These are phyloP conservation scores for Mycogone perniciosa DNA, from an alignment of 2,329 filamentous ascomycete species.

Conservation along the genomic window DNA sequence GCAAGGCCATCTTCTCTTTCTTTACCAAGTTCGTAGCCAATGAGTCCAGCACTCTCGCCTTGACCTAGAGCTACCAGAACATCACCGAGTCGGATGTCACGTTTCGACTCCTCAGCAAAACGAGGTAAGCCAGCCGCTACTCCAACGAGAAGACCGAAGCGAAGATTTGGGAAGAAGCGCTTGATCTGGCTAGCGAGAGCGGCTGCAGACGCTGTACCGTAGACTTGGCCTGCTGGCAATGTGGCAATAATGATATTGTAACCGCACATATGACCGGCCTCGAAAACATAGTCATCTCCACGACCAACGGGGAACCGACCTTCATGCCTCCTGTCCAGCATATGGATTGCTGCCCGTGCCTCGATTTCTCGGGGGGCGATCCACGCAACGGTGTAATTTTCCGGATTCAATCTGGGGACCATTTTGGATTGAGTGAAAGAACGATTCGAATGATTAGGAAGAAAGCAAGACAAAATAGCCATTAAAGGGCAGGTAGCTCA, in stretches of 20 bases:
- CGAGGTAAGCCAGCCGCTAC: conserved; percentile 32
- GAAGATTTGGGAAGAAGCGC: conserved; percentile 30
- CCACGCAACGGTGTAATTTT: conserved; percentile 29
- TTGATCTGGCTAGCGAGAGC: conserved; percentile 30
- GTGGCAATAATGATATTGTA: conserved; percentile 33
- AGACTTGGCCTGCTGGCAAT: conserved; percentile 27
- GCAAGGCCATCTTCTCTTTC: conserved; percentile 24
- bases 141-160: conserved; percentile 33
- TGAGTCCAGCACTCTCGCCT: conserved; percentile 20
- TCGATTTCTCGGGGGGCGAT: conserved; percentile 33
- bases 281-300: conserved; percentile 32
- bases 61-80: conserved; percentile 26
- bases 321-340: conserved; percentile 28
- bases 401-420: conserved; percentile 9
- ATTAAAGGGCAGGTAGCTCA: too few species aligned
- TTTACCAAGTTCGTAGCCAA: conserved; percentile 30
- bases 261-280: conserved; percentile 29
- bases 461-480: too few species aligned
- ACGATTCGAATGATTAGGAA: too few species aligned
- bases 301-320: conserved; percentile 25
- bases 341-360: conserved; percentile 26
- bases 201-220: conserved; percentile 28
- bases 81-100: conserved; percentile 33
- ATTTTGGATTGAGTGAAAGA: not conserved
- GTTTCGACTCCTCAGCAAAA: conserved; percentile 17